phyloP scores from a whole-genome alignment of 495 filamentous ascomycete genomes.

The Penicillium bialowiezense region DNA sequence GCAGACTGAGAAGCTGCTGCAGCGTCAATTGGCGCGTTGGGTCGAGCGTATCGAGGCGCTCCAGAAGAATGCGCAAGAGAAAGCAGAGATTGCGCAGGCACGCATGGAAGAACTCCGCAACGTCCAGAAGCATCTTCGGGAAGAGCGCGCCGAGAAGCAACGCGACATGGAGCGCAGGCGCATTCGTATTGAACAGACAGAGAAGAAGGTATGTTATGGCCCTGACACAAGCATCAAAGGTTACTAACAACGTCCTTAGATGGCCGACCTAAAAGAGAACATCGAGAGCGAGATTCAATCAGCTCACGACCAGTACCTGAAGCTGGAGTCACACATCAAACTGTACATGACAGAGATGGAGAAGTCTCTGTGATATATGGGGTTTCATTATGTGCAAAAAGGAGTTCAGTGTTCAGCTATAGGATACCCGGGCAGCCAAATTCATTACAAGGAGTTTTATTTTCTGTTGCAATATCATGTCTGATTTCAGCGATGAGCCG shows the following conservation, averaged over 20 bases:
- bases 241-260: conserved; percentile 51
- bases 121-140: conserved; percentile 75
- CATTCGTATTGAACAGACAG: conserved; percentile 92
- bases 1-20: conserved; percentile 75
- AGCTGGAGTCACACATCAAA: conserved; percentile 95
- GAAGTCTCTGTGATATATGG: conserved; percentile 63
- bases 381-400: conserved; percentile 24
- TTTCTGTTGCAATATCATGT: conserved; percentile 12
- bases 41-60: conserved; percentile 80
- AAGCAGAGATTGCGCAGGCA: conserved; percentile 72
- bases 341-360: conserved; percentile 99
- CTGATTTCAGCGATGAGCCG: neutral
- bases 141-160: conserved; percentile 80
- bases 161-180: conserved; percentile 87
- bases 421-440: conserved; percentile 43
- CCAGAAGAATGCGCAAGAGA: conserved; percentile 72
- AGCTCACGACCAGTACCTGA: conserved; percentile 88
- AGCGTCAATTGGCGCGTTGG: conserved; percentile 79
- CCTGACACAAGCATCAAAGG: neutral
- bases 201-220: conserved; percentile 78
- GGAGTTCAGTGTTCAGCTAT: conserved; percentile 40
- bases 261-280: conserved; percentile 94
- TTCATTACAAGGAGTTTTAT: conserved; percentile 26
- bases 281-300: conserved; percentile 88
- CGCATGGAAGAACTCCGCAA: conserved; percentile 87